Evolutionary conservation across 306 rosid genomes (phyloP).

Genomic region (Vicia faba): DNA sequence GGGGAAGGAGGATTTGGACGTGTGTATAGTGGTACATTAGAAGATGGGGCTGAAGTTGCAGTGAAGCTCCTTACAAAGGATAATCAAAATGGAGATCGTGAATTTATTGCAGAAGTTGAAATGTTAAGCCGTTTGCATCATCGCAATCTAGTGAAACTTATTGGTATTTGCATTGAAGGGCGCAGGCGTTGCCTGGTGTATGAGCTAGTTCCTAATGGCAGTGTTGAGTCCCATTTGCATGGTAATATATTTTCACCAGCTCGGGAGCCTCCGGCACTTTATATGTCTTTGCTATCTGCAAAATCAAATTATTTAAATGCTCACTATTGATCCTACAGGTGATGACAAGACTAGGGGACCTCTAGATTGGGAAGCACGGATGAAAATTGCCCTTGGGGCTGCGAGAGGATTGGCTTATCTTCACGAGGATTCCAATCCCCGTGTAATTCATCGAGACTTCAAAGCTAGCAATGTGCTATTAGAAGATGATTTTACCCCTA

Average conservation of each 20-base stretch:
- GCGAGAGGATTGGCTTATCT: slow-evolving; percentile 98
- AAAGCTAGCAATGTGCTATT: slow-evolving; percentile 91
- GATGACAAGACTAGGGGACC: slow-evolving; percentile 73
- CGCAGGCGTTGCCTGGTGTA: slow-evolving; percentile 80
- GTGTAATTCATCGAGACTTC: slow-evolving; percentile 93
- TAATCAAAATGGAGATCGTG: slow-evolving; percentile 88
- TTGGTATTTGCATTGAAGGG: slow-evolving; percentile 95
- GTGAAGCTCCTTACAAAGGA: slow-evolving; percentile 85
- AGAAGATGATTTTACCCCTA: slow-evolving; percentile 93
- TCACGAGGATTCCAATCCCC: slow-evolving; percentile 96
- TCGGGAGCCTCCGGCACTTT: not conserved
- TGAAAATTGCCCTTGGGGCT: slow-evolving; percentile 96
- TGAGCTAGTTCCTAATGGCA: slow-evolving; percentile 91
- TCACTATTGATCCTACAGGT: slow-evolving; percentile 55
- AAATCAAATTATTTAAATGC: slow-evolving; percentile 32
- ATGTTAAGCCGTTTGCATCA: slow-evolving; percentile 96
- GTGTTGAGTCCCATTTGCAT: slow-evolving; percentile 96
- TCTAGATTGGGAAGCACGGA: slow-evolving; percentile 92
- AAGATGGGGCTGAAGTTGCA: slow-evolving; percentile 86
- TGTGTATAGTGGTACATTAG: slow-evolving; percentile 79
- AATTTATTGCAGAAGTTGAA: slow-evolving; percentile 96
- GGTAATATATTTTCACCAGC: slow-evolving; percentile 53
- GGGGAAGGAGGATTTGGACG: slow-evolving; percentile 99
- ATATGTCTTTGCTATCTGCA: slow-evolving; percentile 16
- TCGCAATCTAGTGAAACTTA: slow-evolving; percentile 88